phyloP scores from a whole-genome alignment of 768 basidiomycete genomes.

The Phaeotremella skinneri region DNA sequence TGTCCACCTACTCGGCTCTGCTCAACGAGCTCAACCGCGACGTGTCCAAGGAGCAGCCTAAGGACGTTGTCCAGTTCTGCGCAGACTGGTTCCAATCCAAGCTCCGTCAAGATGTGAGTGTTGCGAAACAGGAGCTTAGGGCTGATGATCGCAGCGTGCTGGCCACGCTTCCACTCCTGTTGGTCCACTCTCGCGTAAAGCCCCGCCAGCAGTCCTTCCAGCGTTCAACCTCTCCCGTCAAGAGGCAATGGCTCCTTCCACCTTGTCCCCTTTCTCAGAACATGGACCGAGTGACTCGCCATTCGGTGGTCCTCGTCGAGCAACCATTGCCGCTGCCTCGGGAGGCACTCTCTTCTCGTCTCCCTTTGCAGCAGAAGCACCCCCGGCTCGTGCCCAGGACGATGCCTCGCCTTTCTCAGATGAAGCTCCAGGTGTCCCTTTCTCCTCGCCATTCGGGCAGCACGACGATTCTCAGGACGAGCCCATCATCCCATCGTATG shows the following conservation, averaged over 20 bases:
- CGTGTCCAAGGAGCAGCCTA: conserved; percentile 77
- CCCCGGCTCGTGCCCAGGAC: conserved; percentile 7
- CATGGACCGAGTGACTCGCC: conserved; percentile 43
- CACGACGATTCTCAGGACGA: conserved; percentile 36
- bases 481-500: conserved; percentile 55
- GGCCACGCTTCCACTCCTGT: neutral
- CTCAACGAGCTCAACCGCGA: conserved; percentile 83
- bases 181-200: conserved; percentile 1
- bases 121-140: neutral
- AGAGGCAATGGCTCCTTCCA: conserved; percentile 11
- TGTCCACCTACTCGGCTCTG: conserved; percentile 52
- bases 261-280: conserved; percentile 47
- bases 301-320: conserved; percentile 36
- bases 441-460: conserved; percentile 24
- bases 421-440: conserved; percentile 7
- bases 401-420: conserved; percentile 10
- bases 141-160: neutral
- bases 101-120: conserved; percentile 45
- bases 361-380: conserved; percentile 18
- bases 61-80: conserved; percentile 74
- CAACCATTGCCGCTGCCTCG: conserved; percentile 14
- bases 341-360: conserved; percentile 17
- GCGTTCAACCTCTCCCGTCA: conserved; percentile 4
- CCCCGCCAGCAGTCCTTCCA: neutral
- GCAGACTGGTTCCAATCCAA: conserved; percentile 85